Evolutionary conservation across 805 yeast species (phyloP), one percentile per base, ranked within the genome.

Genomic region (Kodamaea laetipori): DNA sequence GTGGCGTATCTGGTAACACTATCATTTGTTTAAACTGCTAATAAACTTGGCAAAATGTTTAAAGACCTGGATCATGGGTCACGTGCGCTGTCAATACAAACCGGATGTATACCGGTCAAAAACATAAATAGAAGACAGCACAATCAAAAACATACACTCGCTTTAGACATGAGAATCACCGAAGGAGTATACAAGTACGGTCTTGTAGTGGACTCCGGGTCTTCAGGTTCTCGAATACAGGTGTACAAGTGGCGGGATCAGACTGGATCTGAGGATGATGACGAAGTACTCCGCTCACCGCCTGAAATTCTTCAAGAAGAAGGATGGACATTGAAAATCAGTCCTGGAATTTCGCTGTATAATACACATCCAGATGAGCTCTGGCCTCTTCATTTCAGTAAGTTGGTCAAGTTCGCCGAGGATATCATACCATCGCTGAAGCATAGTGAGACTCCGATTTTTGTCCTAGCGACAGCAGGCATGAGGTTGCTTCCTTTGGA

Each of bases 381-480:
- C 1, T 94, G 96, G 86, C 58, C 71, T 0, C 67, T 77, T 13
- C 98, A 94, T 63, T 77, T 87, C 50, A 64, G 76, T 47, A 74
- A 77, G 3, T 66, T 94, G 38, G 69, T 90, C 12, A 69, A 77
- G 36, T 80, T 81, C 60, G 97, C 97, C 0, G 77, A 80, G 52
- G 61, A 65, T 3, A 76, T 85, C 16, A 80, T 94, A 6, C 98
- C 98, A 0, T 55, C 58, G 23, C 74, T 74, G 0, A 71, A 77
- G 43, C 78, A 81, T 51, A 48, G 61, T 1, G 77, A 78, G 4
- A 92, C 98, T 0, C 98, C 99, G 0, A 76, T 94, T 1, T 94
- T 81, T 53, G 78, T 94, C n/a, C 79, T 87, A 52, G 95, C 98
- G 3, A 94, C 99, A 0, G 99, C 99, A 4, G 99, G 99, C 1